phyloP scores from a whole-genome alignment of 2,329 filamentous ascomycete species.

The Venturia effusa region DNA sequence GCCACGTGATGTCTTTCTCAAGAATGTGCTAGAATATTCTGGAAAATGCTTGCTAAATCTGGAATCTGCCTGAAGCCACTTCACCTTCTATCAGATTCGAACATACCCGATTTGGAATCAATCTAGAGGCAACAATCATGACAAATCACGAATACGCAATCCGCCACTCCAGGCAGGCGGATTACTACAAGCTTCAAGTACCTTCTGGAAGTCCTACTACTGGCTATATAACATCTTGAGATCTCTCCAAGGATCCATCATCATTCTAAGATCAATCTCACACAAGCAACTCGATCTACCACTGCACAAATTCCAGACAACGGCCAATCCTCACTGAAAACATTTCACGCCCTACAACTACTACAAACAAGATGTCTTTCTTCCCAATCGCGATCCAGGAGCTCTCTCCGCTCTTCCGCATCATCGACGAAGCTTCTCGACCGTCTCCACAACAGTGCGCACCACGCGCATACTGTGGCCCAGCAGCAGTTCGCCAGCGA shows the following conservation, averaged over 20 bases:
- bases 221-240: conserved; percentile 21
- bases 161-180: conserved; percentile 2
- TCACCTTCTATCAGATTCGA: background rate
- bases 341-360: conserved; percentile 15
- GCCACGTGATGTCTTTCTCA: too few species aligned
- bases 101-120: background rate
- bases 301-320: conserved; percentile 16
- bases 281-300: conserved; percentile 27
- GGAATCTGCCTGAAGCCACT: background rate
- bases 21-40: background rate
- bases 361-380: conserved; percentile 25
- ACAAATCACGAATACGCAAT: background rate
- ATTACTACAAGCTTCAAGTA: conserved; percentile 10
- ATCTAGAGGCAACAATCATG: background rate
- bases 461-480: conserved; percentile 13
- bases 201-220: conserved; percentile 20
- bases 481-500: conserved; percentile 5
- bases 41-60: background rate
- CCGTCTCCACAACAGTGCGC: conserved; percentile 19
- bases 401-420: conserved; percentile 34
- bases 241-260: background rate
- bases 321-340: conserved; percentile 22
- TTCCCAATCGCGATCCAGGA: conserved; percentile 30
- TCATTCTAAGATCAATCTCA: conserved; percentile 17
- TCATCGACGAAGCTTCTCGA: conserved; percentile 36